Base-by-base conservation (phyloP, 345 rosid species). In the Bretschneidera sinensis region DNA sequence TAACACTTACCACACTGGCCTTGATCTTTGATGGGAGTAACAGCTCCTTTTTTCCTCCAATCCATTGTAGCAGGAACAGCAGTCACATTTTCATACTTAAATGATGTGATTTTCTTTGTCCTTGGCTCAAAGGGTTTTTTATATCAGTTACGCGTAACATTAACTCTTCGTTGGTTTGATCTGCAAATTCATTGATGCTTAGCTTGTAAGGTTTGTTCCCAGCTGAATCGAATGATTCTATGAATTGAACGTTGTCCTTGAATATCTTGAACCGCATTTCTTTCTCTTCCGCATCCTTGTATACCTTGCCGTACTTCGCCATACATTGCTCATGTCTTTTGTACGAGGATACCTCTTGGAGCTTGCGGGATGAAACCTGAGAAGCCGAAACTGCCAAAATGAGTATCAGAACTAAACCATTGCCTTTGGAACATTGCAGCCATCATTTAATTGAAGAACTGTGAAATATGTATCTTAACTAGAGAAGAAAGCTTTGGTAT, bases 41-140 rank as follows among this genome's bases (percentile, higher is more conserved):
- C 81, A 48, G 80, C 86, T 55, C 81, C 86, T 43, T 71, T 72
- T 9, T 71, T 61, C 54, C 86, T 74, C 83, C 83, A 76, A n/a
- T 82, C 84, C 66, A 79, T 59, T 31, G 48, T 54, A 10, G 60
- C 48, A 0, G 84, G 82, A 50, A 79, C 69, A 2, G 15, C 18
- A 10, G 74, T 71, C 14, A 71, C 73, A 61, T 78, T 73, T 39
- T 63, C 75, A 19, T 76, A 76, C 74, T 62, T 76, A 55, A 74
- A 78, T 2, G 58, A 13, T 51, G 24, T 51, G 11, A 14, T 21
- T 9, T n/a, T 20, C 17, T 2, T 39, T 11, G 11, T 39, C 35
- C 16, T 47, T n/a, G 71, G 43, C 52, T 63, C 76, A 61, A 60
- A 67, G 50, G 59, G 65, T 18, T 71, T 49, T 62, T 64, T 77